Evolutionary conservation across 768 basidiomycete genomes (phyloP), one percentile per base, ranked within the genome.

Genomic region (Lactifluus volemus): DNA sequence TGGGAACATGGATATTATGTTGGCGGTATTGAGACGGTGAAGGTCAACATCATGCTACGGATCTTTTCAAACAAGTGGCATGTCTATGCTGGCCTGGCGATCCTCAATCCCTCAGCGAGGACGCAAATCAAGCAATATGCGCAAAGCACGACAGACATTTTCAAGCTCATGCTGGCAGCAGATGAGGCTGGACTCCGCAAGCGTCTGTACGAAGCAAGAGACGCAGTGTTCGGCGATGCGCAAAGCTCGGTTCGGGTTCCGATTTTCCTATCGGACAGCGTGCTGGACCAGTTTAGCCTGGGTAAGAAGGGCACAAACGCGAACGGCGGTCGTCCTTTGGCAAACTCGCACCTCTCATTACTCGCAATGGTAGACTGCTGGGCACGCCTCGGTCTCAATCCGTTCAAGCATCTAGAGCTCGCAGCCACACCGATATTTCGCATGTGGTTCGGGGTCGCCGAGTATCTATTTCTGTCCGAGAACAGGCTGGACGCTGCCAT

Each of bases 351-450:
- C 71, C 83, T 98, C 58, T 86, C 92, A 9, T 79, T 99, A 8
- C 83, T 98, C 51, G 94, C 95, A 15, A 98, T 99, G 94, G 97
- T 98, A 19, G 97, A 99, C 73, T 95, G 91, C 68, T 99, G 97
- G 97, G 88, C 91, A 8, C 81, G 82, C 53, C 83, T 98, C 54
- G 76, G 78, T 0, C 94, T 97, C 69, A 83, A 89, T 56, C 97
- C 97, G 0, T 96, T 90, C 70, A 84, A 83, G 38, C 95, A 98
- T 75, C 84, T 98, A 63, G 81, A 87, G 8, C 84, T 98, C 49
- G 96, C 96, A 0, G 96, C 94, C 8, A 99, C 95, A 2, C 97
- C 97, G 0, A 82, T 98, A 39, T 99, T 99, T 76, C 83, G 94
- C 55, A 80, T 99, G 63, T 98, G 96, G 86, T 87, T 99, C 53